phyloP scores from a whole-genome alignment of 805 yeast species.

The Saturnispora ahearnii region DNA sequence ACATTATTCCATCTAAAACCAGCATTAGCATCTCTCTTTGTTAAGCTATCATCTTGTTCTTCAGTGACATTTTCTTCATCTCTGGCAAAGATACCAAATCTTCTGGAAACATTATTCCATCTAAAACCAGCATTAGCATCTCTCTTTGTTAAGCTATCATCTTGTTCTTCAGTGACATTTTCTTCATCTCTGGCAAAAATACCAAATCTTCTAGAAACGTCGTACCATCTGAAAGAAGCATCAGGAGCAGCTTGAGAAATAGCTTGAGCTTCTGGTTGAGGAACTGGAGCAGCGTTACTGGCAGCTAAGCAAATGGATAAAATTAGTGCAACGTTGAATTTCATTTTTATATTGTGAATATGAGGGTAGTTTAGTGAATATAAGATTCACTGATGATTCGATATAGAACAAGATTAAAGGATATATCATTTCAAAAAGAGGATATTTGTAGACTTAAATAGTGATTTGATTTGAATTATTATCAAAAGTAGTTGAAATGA shows the following conservation, averaged over 20 bases:
- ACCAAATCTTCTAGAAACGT: slow-evolving; percentile 7
- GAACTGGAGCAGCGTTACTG: slow-evolving; percentile 3
- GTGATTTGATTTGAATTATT: background rate
- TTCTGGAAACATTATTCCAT: slow-evolving; percentile 3
- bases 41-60: background rate
- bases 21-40: slow-evolving; percentile 1
- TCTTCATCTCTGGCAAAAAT: slow-evolving; percentile 8
- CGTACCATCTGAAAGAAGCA: slow-evolving; percentile 6
- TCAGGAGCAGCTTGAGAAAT: background rate
- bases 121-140: slow-evolving; percentile 3
- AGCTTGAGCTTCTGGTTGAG: slow-evolving; percentile 5
- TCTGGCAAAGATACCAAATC: slow-evolving; percentile 4
- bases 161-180: slow-evolving; percentile 2
- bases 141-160: slow-evolving; percentile 7
- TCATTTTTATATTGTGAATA: background rate
- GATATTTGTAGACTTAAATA: background rate
- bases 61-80: background rate
- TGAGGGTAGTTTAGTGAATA: background rate
- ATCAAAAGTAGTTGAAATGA: background rate
- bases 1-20: slow-evolving; percentile 5
- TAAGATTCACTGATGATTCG: background rate
- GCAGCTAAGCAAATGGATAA: slow-evolving; percentile 1
- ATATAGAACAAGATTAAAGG: background rate
- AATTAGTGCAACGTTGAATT: slow-evolving; percentile 3
- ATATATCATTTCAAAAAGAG: background rate